These are phyloP conservation scores for Zygotorulaspora chibaensis DNA, from an alignment of 805 yeast species.

Conservation along the genomic window DNA sequence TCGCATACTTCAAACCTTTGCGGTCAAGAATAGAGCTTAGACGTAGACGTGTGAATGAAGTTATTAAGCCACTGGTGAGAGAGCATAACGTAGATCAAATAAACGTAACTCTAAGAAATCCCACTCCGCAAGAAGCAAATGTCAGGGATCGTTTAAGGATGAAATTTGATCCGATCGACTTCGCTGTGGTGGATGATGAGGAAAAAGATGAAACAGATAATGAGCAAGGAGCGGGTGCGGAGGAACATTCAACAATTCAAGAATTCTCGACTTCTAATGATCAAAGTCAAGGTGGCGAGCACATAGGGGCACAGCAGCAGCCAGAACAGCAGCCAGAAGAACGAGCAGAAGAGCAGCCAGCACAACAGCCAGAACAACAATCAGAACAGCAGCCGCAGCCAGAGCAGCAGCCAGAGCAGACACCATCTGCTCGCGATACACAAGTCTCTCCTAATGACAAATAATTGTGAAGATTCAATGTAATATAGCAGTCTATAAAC, in stretches of 20 bases:
- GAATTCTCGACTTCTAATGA: background rate
- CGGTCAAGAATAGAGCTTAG: constrained; percentile 74
- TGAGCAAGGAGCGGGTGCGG: constrained; percentile 6
- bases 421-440: background rate
- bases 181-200: constrained; percentile 34
- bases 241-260: background rate
- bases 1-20: constrained; percentile 75
- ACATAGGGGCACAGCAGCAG: background rate
- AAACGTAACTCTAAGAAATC: constrained; percentile 55
- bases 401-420: background rate
- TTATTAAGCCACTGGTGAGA: constrained; percentile 39
- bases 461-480: too few relatives aligned
- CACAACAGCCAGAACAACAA: background rate
- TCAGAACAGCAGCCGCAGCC: background rate
- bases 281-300: too few relatives aligned
- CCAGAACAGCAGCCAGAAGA: background rate
- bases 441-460: too few relatives aligned
- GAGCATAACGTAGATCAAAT: constrained; percentile 56
- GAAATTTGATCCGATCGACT: constrained; percentile 68
- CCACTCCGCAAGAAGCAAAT: constrained; percentile 55
- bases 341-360: background rate
- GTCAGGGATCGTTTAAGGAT: constrained; percentile 56
- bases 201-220: constrained; percentile 16
- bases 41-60: constrained; percentile 66
- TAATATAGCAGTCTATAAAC: too few relatives aligned